Evolutionary conservation across 2,329 filamentous ascomycete species (phyloP).

Genomic region (Beauveria brongniartii): DNA sequence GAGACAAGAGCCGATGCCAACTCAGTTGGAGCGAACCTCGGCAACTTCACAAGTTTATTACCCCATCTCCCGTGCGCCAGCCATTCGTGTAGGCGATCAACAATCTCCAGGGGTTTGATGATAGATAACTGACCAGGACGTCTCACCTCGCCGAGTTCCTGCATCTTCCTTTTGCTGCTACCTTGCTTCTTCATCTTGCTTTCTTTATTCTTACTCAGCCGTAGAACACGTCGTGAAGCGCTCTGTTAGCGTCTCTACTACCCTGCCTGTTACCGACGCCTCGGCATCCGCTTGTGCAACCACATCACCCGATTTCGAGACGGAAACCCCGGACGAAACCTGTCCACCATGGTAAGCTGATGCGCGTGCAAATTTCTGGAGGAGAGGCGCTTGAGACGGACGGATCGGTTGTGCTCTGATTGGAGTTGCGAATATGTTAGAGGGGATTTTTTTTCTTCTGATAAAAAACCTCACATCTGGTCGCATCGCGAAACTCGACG

Average conservation of each 20-base stretch:
- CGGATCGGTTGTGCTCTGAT: no score
- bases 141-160: neutral
- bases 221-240: neutral
- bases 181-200: neutral
- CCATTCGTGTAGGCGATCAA: neutral
- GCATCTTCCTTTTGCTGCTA: neutral
- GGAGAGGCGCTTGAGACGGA: neutral
- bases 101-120: neutral
- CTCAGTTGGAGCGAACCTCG: neutral
- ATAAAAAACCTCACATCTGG: neutral
- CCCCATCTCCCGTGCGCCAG: neutral
- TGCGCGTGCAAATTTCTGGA: neutral
- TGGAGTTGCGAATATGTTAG: neutral
- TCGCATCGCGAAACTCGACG: neutral
- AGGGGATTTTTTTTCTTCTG: neutral
- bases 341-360: slow-evolving; percentile 8
- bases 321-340: neutral
- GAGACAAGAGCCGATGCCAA: neutral
- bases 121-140: neutral
- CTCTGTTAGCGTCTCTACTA: neutral
- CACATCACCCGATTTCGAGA: neutral
- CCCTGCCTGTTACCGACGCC: neutral
- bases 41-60: neutral
- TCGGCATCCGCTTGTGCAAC: neutral
- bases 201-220: neutral